Evolutionary conservation across 169 alveolate genomes (phyloP), one percentile per base, ranked within the genome.

Genomic region (Plasmodium blacklocki): DNA sequence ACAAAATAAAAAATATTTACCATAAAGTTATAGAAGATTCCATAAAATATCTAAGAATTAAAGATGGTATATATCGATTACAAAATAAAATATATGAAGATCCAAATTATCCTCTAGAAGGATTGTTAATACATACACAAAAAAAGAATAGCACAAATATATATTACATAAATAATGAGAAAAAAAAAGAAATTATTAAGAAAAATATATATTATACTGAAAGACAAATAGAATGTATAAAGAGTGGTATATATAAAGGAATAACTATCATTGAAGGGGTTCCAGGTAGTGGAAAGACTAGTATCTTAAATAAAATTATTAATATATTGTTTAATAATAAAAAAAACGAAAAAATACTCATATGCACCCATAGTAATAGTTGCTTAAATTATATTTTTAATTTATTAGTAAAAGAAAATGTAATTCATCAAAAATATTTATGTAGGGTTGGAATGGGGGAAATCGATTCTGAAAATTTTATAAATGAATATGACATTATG

Each of bases 211-310:
- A 91, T 89, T 96, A 86, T 75, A 95, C 97, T 32, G 92, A 92
- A 60, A 88, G 94, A 45, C 97, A 96, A 94, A 93, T 95, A n/a
- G 97, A 95, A 70, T 96, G 98, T 8, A 95, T 98, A 70, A 89
- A 95, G 21, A 93, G 97, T 66, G 99, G 98, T 7, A 93, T 97
- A 75, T 94, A 96, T 88, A 95, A 93, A 47, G 99, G 98, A 1
- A 67, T 98, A 70, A 96, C 98, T 19, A 68, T 97, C 88, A 95
- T 98, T 19, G 97, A 97, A 50, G 99, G 99, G 5, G 99, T 98
- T 8, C 99, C 99, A 0, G 99, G 99, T 6, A 89, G 96, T 19
- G 97, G 97, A 12, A 96, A 96, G 89, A 96, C 98, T 4, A 98
- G 97, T 88, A 95, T 96, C 1, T 98, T 98, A 3, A 96, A 96